These are phyloP conservation scores for Fusarium albidum DNA, from an alignment of 2,329 filamentous ascomycete species.

Conservation along the genomic window DNA sequence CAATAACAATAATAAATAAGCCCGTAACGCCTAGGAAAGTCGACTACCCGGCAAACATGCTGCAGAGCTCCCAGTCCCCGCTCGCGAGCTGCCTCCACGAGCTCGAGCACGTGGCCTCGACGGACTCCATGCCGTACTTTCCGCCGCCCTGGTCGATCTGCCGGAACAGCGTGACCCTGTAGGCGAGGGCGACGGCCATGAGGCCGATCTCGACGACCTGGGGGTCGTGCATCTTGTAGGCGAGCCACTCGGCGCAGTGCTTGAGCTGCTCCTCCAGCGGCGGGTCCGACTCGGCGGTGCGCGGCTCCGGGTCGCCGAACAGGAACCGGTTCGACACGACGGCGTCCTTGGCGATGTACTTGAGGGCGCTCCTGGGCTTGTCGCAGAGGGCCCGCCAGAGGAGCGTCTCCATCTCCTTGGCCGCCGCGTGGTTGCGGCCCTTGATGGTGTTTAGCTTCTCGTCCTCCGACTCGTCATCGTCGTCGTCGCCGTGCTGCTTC, in stretches of 20 bases:
- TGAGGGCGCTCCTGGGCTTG: slow-evolving; percentile 40
- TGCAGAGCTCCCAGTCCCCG: slow-evolving; percentile 41
- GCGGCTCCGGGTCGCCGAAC: slow-evolving; percentile 36
- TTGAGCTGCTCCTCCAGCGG: slow-evolving; percentile 39
- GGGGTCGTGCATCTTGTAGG: slow-evolving; percentile 41
- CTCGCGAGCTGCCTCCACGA: slow-evolving; percentile 41
- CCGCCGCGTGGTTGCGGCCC: slow-evolving; percentile 38
- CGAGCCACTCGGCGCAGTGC: slow-evolving; percentile 41
- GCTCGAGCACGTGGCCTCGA: slow-evolving; percentile 39
- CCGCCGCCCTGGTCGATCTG: slow-evolving; percentile 36
- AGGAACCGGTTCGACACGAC: slow-evolving; percentile 41
- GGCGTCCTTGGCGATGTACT: slow-evolving; percentile 40
- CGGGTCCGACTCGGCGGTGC: slow-evolving; percentile 38
- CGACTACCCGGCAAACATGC: slow-evolving; percentile 38
- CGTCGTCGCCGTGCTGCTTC: slow-evolving; percentile 33
- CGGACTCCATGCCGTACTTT: slow-evolving; percentile 33
- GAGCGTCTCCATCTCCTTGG: slow-evolving; percentile 42
- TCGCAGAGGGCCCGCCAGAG: slow-evolving; percentile 42
- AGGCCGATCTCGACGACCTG: slow-evolving; percentile 40
- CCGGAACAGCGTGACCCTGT: slow-evolving; percentile 38
- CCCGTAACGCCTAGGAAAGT: slow-evolving; percentile 9
- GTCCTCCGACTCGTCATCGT: slow-evolving; percentile 33
- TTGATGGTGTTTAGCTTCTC: slow-evolving; percentile 41
- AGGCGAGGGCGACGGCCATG: slow-evolving; percentile 40
- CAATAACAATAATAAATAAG: slow-evolving; percentile 18